phyloP scores from a whole-genome alignment of 208 protist genomes.

The Trypanosoma cruzi region DNA sequence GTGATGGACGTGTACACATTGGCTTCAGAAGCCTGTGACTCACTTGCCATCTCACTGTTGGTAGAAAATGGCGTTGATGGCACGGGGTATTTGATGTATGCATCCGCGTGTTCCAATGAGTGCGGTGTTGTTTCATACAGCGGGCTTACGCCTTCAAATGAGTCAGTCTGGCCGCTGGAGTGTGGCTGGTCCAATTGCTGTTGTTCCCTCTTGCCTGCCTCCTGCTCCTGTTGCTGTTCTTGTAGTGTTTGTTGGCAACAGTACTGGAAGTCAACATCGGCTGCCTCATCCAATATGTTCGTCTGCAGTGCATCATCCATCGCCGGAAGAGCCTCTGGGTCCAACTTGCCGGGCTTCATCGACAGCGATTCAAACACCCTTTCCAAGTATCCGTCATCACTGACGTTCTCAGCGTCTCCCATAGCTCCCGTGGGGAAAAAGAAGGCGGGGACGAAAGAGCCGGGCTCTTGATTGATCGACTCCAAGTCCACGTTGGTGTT shows the following conservation, averaged over 20 bases:
- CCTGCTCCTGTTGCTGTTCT: not conserved
- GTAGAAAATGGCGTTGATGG: constrained; percentile 3
- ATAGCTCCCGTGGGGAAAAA: not conserved
- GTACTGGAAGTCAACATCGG: constrained; percentile 3
- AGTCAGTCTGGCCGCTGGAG: not conserved
- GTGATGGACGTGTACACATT: constrained; percentile 62
- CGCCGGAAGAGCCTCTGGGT: not conserved
- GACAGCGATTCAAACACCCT: not conserved
- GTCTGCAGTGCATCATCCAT: constrained; percentile 13
- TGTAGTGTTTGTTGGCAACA: not conserved
- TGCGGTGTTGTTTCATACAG: constrained; percentile 2
- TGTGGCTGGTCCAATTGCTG: not conserved
- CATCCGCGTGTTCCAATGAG: constrained; percentile 1
- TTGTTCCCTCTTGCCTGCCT: not conserved
- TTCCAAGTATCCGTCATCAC: not conserved
- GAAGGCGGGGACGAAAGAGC: not conserved
- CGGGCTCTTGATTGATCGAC: not conserved
- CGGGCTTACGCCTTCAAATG: constrained; percentile 9
- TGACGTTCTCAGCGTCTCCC: not conserved
- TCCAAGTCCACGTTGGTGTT: constrained; percentile 5
- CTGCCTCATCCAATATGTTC: not conserved
- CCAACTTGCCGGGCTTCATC: constrained; percentile 10
- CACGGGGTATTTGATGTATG: not conserved
- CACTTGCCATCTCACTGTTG: not conserved
- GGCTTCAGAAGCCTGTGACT: constrained; percentile 3